Base-by-base conservation (phyloP, 768 basidiomycete genomes). In the Calocybe indica region DNA sequence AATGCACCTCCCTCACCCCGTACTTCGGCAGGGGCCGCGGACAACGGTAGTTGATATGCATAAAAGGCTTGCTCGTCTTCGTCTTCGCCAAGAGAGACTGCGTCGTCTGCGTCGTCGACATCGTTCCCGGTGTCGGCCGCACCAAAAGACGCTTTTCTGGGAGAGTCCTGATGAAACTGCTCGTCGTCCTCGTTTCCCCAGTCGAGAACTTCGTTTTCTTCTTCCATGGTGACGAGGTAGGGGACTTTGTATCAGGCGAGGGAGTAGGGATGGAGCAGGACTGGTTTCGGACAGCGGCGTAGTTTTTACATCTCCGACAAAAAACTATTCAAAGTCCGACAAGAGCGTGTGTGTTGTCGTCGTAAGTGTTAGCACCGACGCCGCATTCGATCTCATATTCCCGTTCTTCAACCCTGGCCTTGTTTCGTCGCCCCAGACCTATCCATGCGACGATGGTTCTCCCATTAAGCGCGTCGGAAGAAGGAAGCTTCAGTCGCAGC, bases 61-160 rank as follows among this genome's bases (percentile, higher is more conserved):
- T 76, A 73, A 58, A 75, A 76, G 40, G 78, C 77, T 50, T 74
- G 68, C 51, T 84, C 80, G 42, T 85, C 83, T 45, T 88, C 82
- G 56, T 85, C 83, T 52, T 79, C 79, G 45, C 85, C 85, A 29
- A 88, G 72, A 41, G 85, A 88, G 54, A 88, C 80, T 46, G 82
- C 75, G 56, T 76, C 73, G 55, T 72, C 71, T 43, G 54, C 61
- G 54, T 82, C 78, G 56, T 80, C 80, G 44, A 69, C 70, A 53
- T 75, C 74, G 51, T 75, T 72, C 8, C 50, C 42, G 34, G 28
- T 39, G 46, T 48, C 48, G 31, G 52, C 50, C 28, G 60, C 60
- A 28, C 64, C 55, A 45, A 56, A 13, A 11, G 55, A 49, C 36
- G 48, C 55, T 55, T 60, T 53, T 47, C 54, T 54, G 41, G 14